Percentiles rank a stretch among this genome's conserved stretches.
phyloP scores from a whole-genome alignment of 2,329 filamentous ascomycete species.

The Seiridium cupressi region DNA sequence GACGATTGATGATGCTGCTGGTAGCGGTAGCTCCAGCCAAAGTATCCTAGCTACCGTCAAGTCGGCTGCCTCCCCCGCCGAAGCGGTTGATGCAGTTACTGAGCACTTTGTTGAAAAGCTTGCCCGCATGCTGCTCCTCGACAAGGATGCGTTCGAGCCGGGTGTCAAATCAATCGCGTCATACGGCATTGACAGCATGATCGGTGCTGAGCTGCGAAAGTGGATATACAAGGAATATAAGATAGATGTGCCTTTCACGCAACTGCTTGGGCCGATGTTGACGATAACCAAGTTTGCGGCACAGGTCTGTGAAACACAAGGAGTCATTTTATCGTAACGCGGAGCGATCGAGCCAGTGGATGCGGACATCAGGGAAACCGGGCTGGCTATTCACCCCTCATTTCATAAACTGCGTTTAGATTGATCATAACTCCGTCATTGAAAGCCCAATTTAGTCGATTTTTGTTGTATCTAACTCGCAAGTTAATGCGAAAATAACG shows the following conservation, averaged over 20 bases:
- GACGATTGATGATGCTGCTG: constrained; percentile 1
- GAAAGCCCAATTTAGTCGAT: no score
- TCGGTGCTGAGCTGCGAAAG: constrained; percentile 32
- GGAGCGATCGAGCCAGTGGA: no score
- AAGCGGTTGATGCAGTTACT: constrained; percentile 3
- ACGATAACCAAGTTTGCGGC: constrained; percentile 15
- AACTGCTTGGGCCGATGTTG: constrained; percentile 22
- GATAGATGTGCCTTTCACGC: constrained; percentile 35
- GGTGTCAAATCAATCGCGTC: constrained; percentile 22
- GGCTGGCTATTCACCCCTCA: no score
- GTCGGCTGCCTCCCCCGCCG: constrained; percentile 7
- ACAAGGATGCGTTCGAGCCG: constrained; percentile 16
- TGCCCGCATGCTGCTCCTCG: constrained; percentile 21
- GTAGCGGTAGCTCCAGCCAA: constrained; percentile 1
- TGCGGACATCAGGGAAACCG: no score
- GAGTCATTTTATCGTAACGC: constrained; percentile 7
- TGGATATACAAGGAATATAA: constrained; percentile 32
- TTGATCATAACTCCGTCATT: no score
- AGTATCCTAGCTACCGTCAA: constrained; percentile 14
- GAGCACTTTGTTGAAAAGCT: constrained; percentile 17
- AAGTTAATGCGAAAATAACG: no score
- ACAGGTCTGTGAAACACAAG: constrained; percentile 2
- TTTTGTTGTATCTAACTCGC: no score
- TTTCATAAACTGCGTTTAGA: no score
- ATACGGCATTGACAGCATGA: constrained; percentile 35